phyloP scores from a whole-genome alignment of 2,329 filamentous ascomycete genomes.

The Talaromyces sp. region DNA sequence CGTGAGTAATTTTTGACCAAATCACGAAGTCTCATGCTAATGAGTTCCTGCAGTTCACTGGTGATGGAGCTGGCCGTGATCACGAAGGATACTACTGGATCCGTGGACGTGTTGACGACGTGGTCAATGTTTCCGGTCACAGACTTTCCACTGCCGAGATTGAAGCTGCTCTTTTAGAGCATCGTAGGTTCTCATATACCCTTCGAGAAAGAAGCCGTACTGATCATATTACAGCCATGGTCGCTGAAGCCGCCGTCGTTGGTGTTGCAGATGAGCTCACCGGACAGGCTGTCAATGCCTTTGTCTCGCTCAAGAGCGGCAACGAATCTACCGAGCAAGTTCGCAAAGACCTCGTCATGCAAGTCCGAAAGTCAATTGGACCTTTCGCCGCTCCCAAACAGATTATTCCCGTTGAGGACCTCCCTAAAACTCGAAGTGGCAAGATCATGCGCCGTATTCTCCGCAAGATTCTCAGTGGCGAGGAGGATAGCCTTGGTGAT shows the following conservation, averaged over 20 bases:
- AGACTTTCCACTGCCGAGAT: constrained; percentile 96
- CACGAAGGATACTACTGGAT: constrained; percentile 99
- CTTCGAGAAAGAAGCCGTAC: background rate
- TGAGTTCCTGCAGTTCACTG: constrained; percentile 42
- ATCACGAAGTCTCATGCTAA: background rate
- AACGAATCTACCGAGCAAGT: constrained; percentile 73
- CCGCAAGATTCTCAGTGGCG: constrained; percentile 93
- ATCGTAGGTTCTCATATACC: constrained; percentile 51
- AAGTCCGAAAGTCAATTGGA: constrained; percentile 95
- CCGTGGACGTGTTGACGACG: constrained; percentile 93
- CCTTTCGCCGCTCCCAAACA: constrained; percentile 96
- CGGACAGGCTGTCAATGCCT: constrained; percentile 95
- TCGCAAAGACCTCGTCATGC: constrained; percentile 88
- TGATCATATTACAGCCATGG: constrained; percentile 36
- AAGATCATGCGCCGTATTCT: constrained; percentile 99
- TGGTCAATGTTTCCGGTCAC: constrained; percentile 96
- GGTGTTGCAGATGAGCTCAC: constrained; percentile 91
- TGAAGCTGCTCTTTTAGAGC: constrained; percentile 92
- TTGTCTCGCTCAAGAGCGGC: constrained; percentile 86
- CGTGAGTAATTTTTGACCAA: constrained; percentile 55
- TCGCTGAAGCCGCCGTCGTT: constrained; percentile 93
- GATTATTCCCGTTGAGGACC: constrained; percentile 83
- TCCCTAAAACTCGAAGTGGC: constrained; percentile 94
- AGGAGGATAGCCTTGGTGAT: constrained; percentile 95
- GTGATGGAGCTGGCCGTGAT: constrained; percentile 88